Evolutionary conservation across 129 eudicot species (phyloP).

Genomic region (Escallonia herrerae): DNA sequence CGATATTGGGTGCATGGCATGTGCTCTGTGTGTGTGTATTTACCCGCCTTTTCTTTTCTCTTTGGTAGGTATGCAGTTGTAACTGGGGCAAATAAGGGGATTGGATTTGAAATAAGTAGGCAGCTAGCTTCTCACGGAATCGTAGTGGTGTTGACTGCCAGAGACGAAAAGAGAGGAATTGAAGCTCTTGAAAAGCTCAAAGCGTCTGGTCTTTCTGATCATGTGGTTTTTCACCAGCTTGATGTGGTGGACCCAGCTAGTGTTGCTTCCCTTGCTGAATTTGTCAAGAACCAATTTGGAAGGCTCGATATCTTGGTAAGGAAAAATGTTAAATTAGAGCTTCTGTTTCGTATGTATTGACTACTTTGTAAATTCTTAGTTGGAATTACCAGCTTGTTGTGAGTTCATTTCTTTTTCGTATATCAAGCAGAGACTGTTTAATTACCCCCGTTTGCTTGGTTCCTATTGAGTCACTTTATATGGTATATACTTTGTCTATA

Average conservation of each 20-base stretch:
- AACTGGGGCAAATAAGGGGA: conserved; percentile 75
- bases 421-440: no score
- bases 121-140: conserved; percentile 62
- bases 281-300: conserved; percentile 39
- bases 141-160: conserved; percentile 53
- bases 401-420: no score
- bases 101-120: conserved; percentile 68
- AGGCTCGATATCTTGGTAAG: conserved; percentile 55
- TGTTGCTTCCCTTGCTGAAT: conserved; percentile 41
- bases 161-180: conserved; percentile 49
- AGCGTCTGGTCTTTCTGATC: conserved; percentile 23
- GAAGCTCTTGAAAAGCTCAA: conserved; percentile 48
- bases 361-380: no score
- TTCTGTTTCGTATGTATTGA: no score
- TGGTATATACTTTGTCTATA: no score
- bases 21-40: no score
- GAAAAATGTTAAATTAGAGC: neutral
- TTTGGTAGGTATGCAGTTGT: conserved; percentile 61
- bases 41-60: neutral
- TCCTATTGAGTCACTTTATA: no score
- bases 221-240: conserved; percentile 48
- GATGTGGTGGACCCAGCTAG: conserved; percentile 51
- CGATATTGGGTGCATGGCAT: no score
- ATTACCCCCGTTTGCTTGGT: no score
- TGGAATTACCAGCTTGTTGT: no score